Percentiles rank a stretch among this genome's conserved stretches.
Evolutionary conservation across 768 basidiomycete species (phyloP).

Genomic region (Auricularia auricula-judae): DNA sequence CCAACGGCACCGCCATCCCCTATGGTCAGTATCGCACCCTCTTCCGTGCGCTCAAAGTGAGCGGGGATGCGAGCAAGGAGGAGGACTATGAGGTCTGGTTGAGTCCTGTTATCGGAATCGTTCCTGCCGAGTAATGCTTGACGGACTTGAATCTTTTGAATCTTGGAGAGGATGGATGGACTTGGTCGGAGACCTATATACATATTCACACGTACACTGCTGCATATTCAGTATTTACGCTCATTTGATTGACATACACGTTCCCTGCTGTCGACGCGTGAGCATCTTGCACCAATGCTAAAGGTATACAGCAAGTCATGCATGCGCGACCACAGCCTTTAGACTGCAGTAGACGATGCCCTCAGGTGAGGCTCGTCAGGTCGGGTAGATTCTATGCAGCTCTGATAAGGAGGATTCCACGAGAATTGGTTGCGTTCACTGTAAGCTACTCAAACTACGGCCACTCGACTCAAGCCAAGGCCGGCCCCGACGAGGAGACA

Average conservation of each 20-base stretch:
- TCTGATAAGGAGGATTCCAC: neutral
- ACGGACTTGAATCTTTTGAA: neutral
- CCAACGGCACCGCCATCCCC: conserved; percentile 31
- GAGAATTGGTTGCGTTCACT: neutral
- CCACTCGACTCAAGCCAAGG: neutral
- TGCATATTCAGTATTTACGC: too few relatives aligned
- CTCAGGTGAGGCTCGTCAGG: too few relatives aligned
- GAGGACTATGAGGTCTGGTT: conserved; percentile 35
- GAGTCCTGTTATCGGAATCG: conserved; percentile 20
- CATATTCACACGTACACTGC: too few relatives aligned
- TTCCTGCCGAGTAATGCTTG: neutral
- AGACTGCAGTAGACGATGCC: too few relatives aligned
- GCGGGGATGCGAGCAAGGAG: conserved; percentile 28
- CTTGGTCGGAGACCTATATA: too few relatives aligned
- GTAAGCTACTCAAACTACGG: too few relatives aligned
- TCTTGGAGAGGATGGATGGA: neutral
- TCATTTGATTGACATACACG: too few relatives aligned
- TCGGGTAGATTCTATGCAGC: neutral
- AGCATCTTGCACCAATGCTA: too few relatives aligned
- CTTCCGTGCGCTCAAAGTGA: conserved; percentile 32
- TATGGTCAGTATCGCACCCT: conserved; percentile 32
- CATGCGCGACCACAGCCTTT: too few relatives aligned
- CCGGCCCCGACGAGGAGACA: neutral
- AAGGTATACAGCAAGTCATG: too few relatives aligned
- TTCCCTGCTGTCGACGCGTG: too few relatives aligned